Evolutionary conservation across 2,329 filamentous ascomycete genomes (phyloP).

Genomic region (Phialocephala subalpina): DNA sequence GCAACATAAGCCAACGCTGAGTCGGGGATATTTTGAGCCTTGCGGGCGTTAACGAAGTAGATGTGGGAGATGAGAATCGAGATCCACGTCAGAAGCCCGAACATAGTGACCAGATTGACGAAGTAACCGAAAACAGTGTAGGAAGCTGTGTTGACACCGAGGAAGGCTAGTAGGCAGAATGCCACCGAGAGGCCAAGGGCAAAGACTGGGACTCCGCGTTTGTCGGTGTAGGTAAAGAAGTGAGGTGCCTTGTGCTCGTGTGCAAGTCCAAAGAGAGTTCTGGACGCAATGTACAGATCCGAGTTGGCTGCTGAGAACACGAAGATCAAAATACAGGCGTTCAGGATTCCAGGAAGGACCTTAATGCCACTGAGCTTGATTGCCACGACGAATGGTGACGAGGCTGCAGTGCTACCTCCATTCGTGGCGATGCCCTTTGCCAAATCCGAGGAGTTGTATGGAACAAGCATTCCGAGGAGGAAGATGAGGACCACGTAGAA

Average conservation of each 20-base stretch:
- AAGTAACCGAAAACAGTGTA: conserved; percentile 75
- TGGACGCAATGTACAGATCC: conserved; percentile 70
- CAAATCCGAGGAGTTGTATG: conserved; percentile 72
- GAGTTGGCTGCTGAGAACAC: conserved; percentile 70
- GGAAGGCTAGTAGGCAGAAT: conserved; percentile 72
- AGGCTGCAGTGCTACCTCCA: conserved; percentile 54
- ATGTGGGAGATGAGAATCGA: conserved; percentile 73
- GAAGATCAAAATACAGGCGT: conserved; percentile 71
- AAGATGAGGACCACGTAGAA: conserved; percentile 71
- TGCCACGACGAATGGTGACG: conserved; percentile 61
- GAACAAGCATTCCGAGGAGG: conserved; percentile 66
- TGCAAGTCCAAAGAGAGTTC: conserved; percentile 74
- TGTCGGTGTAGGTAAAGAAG: conserved; percentile 63
- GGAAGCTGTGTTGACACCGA: conserved; percentile 67
- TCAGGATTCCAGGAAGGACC: conserved; percentile 71
- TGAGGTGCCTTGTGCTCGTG: conserved; percentile 70
- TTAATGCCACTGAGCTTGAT: conserved; percentile 72
- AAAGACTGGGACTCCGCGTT: conserved; percentile 59
- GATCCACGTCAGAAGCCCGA: conserved; percentile 43
- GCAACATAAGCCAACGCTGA: conserved; percentile 68
- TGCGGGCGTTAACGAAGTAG: conserved; percentile 68
- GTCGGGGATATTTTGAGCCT: conserved; percentile 65
- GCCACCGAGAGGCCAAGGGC: conserved; percentile 52
- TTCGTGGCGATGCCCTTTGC: conserved; percentile 52
- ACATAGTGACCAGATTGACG: conserved; percentile 64